Evolutionary conservation across 2,329 filamentous ascomycete species (phyloP).

Genomic region (Pseudogymnoascus sp.): DNA sequence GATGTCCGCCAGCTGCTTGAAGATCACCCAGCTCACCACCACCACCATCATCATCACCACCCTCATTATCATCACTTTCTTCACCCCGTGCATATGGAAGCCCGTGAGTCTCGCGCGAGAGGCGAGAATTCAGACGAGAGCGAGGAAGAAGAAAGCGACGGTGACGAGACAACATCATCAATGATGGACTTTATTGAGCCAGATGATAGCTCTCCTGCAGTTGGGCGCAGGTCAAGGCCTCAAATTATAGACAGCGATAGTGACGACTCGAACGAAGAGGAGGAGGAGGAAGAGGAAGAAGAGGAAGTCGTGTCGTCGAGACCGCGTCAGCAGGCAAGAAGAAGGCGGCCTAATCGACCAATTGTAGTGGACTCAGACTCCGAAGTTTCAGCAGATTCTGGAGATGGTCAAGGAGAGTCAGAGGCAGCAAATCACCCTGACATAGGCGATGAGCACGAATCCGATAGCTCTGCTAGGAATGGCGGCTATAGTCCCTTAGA

Average conservation of each 20-base stretch:
- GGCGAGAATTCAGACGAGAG: conserved; percentile 17
- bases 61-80: not conserved
- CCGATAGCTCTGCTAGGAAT: conserved; percentile 11
- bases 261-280: conserved; percentile 15
- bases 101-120: not conserved
- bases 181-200: conserved; percentile 12
- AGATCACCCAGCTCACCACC: conserved; percentile 5
- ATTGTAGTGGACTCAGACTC: conserved; percentile 5
- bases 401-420: conserved; percentile 22
- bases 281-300: conserved; percentile 22
- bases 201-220: not conserved
- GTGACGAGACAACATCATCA: conserved; percentile 12
- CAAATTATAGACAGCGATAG: conserved; percentile 13
- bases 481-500: conserved; percentile 29
- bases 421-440: conserved; percentile 17
- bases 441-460: not conserved
- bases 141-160: conserved; percentile 9
- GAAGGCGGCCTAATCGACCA: not conserved
- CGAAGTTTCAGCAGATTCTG: conserved; percentile 19
- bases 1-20: not conserved
- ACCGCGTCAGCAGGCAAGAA: conserved; percentile 8
- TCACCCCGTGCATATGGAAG: not conserved
- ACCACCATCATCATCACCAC: conserved; percentile 13
- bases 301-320: conserved; percentile 8
- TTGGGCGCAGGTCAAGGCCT: conserved; percentile 5